Evolutionary conservation across 1,284 basidiomycete genomes (phyloP), one percentile per base, ranked within the genome.

Genomic region (Kwoniella shivajii): DNA sequence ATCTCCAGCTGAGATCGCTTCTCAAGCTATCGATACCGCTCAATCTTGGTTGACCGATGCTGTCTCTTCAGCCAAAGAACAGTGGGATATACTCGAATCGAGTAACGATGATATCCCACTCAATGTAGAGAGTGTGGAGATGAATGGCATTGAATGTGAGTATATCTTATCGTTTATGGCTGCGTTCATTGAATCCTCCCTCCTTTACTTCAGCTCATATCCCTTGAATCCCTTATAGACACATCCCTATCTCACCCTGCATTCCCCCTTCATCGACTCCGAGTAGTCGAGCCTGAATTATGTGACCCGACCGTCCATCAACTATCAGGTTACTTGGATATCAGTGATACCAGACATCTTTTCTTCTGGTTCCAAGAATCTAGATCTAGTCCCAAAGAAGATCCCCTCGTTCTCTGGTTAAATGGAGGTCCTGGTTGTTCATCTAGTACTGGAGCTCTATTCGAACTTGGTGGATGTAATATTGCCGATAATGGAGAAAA

Each of bases 241-340:
- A 41, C 63, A 13, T 58, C 71, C 42, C 82, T 93, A 30, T 84
- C 84, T 3, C 87, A 90, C 71, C 81, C 86, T n/a, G 79, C 81
- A 6, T 89, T 92, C 74, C 79, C 82, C 14, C 73, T 84, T 24
- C 85, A 94, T 75, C 82, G 84, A 56, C 81, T 94, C 14, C 82
- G 90, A 63, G 76, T 92, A 16, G 87, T 85, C 0, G 60, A 75
- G 65, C 88, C 89, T 11, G 81, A 83, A 30, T 76, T 95, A 24
- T 96, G 92, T 66, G 92, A 95, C 67, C 78, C 88, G 0, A 81
- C 83, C 42, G 90, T 93, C 45, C 85, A 92, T 74, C 89, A 92
- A 73, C 86, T 90, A 71, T 90, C 89, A 45, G 91, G 91, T 10
- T 96, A 94, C 76, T 83, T 97, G 38, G 92, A 96, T 72, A 85